Evolutionary conservation across 305 asterid genomes (phyloP).

Genomic region (Fraxinus paxiana): DNA sequence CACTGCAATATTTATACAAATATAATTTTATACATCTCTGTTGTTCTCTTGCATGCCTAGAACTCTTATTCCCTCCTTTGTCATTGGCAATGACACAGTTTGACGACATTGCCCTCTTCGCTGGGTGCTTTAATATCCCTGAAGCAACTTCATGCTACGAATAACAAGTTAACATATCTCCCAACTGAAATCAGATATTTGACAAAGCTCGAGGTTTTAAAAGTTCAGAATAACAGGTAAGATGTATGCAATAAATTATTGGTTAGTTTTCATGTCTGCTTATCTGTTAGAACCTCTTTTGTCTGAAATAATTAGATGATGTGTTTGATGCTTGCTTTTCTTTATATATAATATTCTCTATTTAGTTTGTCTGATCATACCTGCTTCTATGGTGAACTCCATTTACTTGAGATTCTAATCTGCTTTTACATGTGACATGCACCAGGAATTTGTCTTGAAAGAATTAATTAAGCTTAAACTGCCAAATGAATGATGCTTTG

Average conservation of each 20-base stretch:
- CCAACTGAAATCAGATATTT: conserved; percentile 71
- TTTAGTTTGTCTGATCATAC: not conserved
- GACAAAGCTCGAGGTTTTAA: conserved; percentile 62
- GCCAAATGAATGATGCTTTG: not conserved
- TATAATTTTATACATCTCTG: not conserved
- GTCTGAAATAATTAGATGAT: conserved; percentile 8
- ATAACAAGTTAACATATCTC: conserved; percentile 56
- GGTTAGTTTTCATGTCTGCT: not conserved
- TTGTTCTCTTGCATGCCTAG: conserved; percentile 12
- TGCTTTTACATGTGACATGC: conserved; percentile 1
- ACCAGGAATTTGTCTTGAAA: not conserved
- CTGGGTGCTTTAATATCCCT: conserved; percentile 64
- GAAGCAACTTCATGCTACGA: conserved; percentile 58
- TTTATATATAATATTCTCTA: not conserved
- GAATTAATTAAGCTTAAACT: conserved; percentile 9
- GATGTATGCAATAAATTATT: conserved; percentile 8
- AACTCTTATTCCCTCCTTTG: conserved; percentile 6
- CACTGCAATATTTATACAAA: not conserved
- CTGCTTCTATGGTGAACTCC: not conserved
- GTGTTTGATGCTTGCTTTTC: conserved; percentile 6
- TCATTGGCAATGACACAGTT: conserved; percentile 41
- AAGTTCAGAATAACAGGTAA: conserved; percentile 78
- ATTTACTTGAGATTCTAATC: not conserved
- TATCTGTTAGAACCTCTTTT: not conserved
- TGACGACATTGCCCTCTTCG: conserved; percentile 56